A percentile compares a stretch with the other conserved stretches of the same genome.
Conservation (phyloP, 1,284 basidiomycete genomes). For the Porodaedalea pini region DNA sequence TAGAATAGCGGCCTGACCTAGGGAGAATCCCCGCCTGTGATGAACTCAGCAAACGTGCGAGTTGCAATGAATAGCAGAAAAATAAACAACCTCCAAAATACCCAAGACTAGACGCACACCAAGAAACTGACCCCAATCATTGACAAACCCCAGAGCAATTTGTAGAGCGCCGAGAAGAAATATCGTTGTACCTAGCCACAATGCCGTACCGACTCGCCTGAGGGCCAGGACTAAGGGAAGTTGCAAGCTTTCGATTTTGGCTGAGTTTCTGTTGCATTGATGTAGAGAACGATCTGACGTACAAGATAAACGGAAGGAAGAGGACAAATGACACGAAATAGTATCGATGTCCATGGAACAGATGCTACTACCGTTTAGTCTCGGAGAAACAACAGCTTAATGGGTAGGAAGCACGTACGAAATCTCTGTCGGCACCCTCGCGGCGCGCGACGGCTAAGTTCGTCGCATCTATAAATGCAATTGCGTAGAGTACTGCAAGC, state of each 20-base stretch:
- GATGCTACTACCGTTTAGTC: background rate
- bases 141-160: slow-evolving; percentile 34
- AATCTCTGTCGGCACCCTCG: slow-evolving; percentile 28
- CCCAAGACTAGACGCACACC: slow-evolving; percentile 38
- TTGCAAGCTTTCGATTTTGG: slow-evolving; percentile 5
- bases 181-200: slow-evolving; percentile 29
- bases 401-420: background rate
- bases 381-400: background rate
- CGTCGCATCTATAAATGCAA: slow-evolving; percentile 32
- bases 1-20: slow-evolving; percentile 1
- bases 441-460: slow-evolving; percentile 32
- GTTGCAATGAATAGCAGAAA: background rate
- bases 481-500: slow-evolving; percentile 32
- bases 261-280: background rate
- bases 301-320: slow-evolving; percentile 28
- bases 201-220: slow-evolving; percentile 34
- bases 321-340: slow-evolving; percentile 27
- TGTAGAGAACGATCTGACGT: slow-evolving; percentile 11
- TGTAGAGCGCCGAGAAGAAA: slow-evolving; percentile 36
- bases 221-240: slow-evolving; percentile 30
- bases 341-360: slow-evolving; percentile 5
- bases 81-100: slow-evolving; percentile 29
- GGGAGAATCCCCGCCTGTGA: background rate
- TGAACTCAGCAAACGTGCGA: background rate
- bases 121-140: slow-evolving; percentile 32